Percentiles rank a stretch among this genome's conserved stretches.
Conservation (phyloP, 2,329 filamentous ascomycete species). For the Setomelanomma holmii region DNA sequence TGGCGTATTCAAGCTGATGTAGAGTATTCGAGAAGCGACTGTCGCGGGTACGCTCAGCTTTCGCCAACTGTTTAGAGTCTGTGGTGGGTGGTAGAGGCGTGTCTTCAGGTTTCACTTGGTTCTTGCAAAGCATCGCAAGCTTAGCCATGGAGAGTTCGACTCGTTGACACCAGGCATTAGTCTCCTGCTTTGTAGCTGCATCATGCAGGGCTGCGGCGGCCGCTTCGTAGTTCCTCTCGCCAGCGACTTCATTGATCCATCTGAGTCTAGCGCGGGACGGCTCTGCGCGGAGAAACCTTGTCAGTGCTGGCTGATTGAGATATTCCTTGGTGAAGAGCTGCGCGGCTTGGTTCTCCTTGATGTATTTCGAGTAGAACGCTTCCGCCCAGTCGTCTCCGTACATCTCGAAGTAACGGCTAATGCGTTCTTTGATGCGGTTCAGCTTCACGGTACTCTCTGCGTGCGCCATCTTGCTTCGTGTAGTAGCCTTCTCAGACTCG, state of each 20-base stretch:
- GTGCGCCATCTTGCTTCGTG: slow-evolving; percentile 45
- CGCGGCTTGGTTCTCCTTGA: slow-evolving; percentile 59
- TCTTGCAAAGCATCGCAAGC: slow-evolving; percentile 63
- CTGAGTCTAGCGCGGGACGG: slow-evolving; percentile 77
- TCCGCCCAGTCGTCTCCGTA: slow-evolving; percentile 73
- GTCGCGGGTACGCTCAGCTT: slow-evolving; percentile 50
- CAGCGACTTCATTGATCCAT: slow-evolving; percentile 92
- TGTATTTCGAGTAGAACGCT: slow-evolving; percentile 80
- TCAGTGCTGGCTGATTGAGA: slow-evolving; percentile 74
- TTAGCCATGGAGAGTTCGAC: slow-evolving; percentile 91
- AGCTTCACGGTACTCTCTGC: slow-evolving; percentile 48
- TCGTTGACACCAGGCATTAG: slow-evolving; percentile 89
- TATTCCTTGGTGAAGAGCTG: slow-evolving; percentile 71
- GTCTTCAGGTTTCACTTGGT: slow-evolving; percentile 55
- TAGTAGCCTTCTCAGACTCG: slow-evolving; percentile 38
- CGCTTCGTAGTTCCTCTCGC: slow-evolving; percentile 75
- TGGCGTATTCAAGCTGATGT: slow-evolving; percentile 70
- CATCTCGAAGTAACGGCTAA: slow-evolving; percentile 64
- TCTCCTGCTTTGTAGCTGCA: slow-evolving; percentile 74
- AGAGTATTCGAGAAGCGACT: slow-evolving; percentile 54
- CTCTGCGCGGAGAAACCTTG: slow-evolving; percentile 76
- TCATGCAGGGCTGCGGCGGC: slow-evolving; percentile 75
- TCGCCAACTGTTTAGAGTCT: slow-evolving; percentile 32
- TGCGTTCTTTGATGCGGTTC: slow-evolving; percentile 52
- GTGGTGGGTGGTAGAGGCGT: slow-evolving; percentile 52